phyloP scores from a whole-genome alignment of 2,329 filamentous ascomycete genomes.

The Simplicillium aogashimaense region DNA sequence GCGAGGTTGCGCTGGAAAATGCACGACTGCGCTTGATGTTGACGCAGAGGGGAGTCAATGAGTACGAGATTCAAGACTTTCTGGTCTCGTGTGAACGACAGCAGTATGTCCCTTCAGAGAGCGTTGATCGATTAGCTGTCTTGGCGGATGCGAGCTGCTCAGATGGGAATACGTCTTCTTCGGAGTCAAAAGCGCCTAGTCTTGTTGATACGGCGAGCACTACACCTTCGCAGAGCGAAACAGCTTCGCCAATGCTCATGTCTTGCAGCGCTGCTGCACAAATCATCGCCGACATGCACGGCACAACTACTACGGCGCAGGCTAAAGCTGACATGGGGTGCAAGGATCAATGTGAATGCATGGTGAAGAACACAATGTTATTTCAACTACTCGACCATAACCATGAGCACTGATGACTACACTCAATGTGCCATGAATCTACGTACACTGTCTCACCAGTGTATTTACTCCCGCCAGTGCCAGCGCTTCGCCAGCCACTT shows the following conservation, averaged over 20 bases:
- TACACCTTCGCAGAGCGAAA: too few species aligned
- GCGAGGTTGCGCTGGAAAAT: slow-evolving; percentile 39
- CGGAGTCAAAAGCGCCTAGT: slow-evolving; percentile 2
- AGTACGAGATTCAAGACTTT: slow-evolving; percentile 29
- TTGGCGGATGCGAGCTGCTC: slow-evolving; percentile 24
- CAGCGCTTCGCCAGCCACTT: slow-evolving; percentile 2
- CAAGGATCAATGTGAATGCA: slow-evolving; percentile 7
- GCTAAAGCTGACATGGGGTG: slow-evolving; percentile 18
- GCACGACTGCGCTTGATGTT: slow-evolving; percentile 32
- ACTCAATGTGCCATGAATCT: too few species aligned
- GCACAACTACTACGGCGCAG: slow-evolving; percentile 14
- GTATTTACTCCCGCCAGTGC: slow-evolving; percentile 2
- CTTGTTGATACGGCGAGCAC: background rate
- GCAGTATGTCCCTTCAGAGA: background rate
- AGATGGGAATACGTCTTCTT: background rate
- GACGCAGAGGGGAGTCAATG: slow-evolving; percentile 24
- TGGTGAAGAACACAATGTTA: slow-evolving; percentile 8
- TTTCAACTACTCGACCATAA: slow-evolving; percentile 7
- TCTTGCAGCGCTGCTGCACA: slow-evolving; percentile 22
- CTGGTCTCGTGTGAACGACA: slow-evolving; percentile 22
- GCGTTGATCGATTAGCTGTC: slow-evolving; percentile 24
- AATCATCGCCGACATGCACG: slow-evolving; percentile 29
- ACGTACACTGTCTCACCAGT: background rate
- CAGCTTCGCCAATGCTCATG: slow-evolving; percentile 19
- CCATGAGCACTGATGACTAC: background rate